Evolutionary conservation across 768 basidiomycete genomes (phyloP), one percentile per base, ranked within the genome.

Genomic region (Podaxis sp.): DNA sequence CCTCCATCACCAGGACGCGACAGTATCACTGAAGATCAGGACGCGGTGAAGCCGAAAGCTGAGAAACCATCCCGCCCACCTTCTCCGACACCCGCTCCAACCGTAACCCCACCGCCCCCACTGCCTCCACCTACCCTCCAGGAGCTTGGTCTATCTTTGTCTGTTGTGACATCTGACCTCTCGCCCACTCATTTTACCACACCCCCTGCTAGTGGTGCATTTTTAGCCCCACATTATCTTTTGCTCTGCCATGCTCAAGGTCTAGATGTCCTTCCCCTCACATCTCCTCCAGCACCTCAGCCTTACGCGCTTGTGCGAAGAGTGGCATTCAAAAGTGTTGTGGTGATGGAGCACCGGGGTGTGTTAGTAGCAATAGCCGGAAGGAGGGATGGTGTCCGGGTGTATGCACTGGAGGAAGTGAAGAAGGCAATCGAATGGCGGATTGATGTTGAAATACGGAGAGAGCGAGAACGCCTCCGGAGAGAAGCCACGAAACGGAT

Each of bases 361-460:
- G 91, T 94, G 0, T 76, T 94, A n/a, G 93, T 94, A 8, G 92
- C 93, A 12, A 93, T 94, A 64, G 93, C 93, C 15, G 93, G 93
- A 8, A 79, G 93, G 64, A 78, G 93, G 67, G 91, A 94, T 65
- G 92, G 93, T 2, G 92, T 94, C 49, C 83, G 93, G 38, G 93
- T 94, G 17, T 94, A 94, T 72, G 93, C 93, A 17, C 78, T 94
- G 15, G 92, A 94, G 63, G 93, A 94, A 68, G 84, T 94, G 12
- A 90, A 87, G 73, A 91, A 88, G 70, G 89, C 88, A 2, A 87
- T 94, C 5, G 93, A 94, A 73, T 94, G 91, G 92, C 83, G 93
- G 17, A 85, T 94, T 65, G 93, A 94, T 6, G 82, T 87, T 25
- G 93, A 94, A 72, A 74, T 89, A 61, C 83, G 86, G 43, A 79